Evolutionary conservation across 345 rosid genomes (phyloP).

Genomic region (Boechera stricta): DNA sequence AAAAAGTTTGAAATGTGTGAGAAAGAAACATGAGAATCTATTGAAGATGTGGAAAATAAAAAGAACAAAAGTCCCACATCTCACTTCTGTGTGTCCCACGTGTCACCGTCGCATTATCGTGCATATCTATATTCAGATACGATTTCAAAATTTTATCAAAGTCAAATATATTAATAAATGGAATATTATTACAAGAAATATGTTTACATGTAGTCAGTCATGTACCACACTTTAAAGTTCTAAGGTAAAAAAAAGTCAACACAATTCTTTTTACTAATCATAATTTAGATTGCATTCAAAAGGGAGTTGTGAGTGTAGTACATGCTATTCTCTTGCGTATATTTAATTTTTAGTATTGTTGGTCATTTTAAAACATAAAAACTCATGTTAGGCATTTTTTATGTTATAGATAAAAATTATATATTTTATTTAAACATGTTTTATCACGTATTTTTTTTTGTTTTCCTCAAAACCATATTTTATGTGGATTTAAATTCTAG

Average conservation of each 20-base stretch:
- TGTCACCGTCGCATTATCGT: slow-evolving; percentile 40
- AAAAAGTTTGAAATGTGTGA: slow-evolving; percentile 33
- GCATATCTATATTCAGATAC: slow-evolving; percentile 44
- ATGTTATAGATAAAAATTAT: neutral
- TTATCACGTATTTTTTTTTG: neutral
- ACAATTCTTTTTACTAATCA: neutral
- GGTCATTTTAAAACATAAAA: neutral
- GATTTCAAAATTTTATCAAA: slow-evolving; percentile 33
- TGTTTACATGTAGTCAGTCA: neutral
- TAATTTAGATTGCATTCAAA: neutral
- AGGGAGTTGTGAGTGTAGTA: neutral
- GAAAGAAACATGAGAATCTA: slow-evolving; percentile 41
- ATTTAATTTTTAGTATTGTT: neutral
- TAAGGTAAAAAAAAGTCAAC: neutral
- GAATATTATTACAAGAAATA: neutral
- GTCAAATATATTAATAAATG: slow-evolving; percentile 35
- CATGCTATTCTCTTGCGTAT: neutral
- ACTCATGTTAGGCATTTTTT: neutral
- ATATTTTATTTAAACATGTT: neutral
- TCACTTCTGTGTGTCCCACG: slow-evolving; percentile 40
- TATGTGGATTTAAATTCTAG: neutral
- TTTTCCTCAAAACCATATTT: neutral
- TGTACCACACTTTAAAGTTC: neutral
- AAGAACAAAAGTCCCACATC: slow-evolving; percentile 39
- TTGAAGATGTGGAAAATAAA: slow-evolving; percentile 31